These are phyloP conservation scores for Penicillium sp. DNA, from an alignment of 2,329 filamentous ascomycete species.

Conservation along the genomic window DNA sequence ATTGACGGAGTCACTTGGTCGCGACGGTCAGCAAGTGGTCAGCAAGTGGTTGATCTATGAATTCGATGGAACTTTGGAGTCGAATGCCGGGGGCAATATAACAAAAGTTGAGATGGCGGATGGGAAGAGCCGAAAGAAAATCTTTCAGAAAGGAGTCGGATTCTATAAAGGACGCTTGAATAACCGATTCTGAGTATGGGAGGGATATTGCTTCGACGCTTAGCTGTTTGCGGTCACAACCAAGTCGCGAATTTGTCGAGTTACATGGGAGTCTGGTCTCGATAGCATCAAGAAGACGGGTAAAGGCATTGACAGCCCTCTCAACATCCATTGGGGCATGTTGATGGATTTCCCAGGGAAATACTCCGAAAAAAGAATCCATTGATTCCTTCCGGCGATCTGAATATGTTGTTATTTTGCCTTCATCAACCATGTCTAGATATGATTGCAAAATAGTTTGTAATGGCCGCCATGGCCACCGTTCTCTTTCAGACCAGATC, in stretches of 20 bases:
- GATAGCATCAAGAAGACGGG: constrained; percentile 6
- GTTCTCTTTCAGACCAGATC: background rate
- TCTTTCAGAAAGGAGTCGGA: background rate
- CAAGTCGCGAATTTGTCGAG: background rate
- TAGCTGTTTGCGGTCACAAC: background rate
- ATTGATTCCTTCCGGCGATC: background rate
- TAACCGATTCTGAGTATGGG: constrained; percentile 5
- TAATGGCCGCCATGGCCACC: constrained; percentile 9
- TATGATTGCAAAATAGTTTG: constrained; percentile 7
- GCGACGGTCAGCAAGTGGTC: too few relatives aligned
- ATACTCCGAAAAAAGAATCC: background rate
- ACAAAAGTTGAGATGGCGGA: constrained; percentile 11
- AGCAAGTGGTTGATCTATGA: constrained; percentile 13
- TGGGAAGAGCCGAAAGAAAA: constrained; percentile 10
- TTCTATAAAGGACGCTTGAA: constrained; percentile 3
- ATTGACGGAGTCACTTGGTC: background rate
- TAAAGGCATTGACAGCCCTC: constrained; percentile 2
- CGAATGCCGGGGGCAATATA: constrained; percentile 24
- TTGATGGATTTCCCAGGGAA: constrained; percentile 8
- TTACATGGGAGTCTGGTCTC: constrained; percentile 6
- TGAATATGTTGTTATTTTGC: constrained; percentile 12
- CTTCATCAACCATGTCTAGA: constrained; percentile 9
- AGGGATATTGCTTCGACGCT: background rate
- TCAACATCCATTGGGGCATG: constrained; percentile 2
- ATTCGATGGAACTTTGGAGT: constrained; percentile 11